Evolutionary conservation across 176 grass and related monocot species (phyloP).

Genomic region (Bothriochloa decipiens): DNA sequence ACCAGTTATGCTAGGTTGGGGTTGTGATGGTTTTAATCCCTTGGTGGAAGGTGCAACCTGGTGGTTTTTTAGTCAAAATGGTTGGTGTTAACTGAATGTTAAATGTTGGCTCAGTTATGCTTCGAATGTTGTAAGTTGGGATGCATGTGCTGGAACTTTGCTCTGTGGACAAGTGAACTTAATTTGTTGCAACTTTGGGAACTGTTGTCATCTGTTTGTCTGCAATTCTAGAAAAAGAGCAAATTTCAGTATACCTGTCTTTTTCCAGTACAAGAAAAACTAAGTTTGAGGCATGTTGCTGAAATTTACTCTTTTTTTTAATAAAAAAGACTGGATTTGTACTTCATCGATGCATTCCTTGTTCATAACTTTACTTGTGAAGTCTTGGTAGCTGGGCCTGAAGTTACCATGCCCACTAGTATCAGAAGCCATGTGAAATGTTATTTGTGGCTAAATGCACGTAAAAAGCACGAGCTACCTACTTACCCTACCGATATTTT

Average conservation of each 20-base stretch:
- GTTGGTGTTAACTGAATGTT: neutral
- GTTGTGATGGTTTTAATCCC: neutral
- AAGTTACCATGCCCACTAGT: neutral
- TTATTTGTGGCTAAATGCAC: neutral
- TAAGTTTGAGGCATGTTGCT: too few relatives aligned
- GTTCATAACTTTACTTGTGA: too few relatives aligned
- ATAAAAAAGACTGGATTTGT: too few relatives aligned
- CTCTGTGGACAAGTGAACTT: neutral
- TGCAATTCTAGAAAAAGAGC: too few relatives aligned
- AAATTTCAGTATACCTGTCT: too few relatives aligned
- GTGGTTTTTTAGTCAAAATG: neutral
- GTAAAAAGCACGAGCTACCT: too few relatives aligned
- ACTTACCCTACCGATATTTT: too few relatives aligned
- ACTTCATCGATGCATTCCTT: too few relatives aligned
- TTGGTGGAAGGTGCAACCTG: neutral
- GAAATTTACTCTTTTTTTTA: neutral
- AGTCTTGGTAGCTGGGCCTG: neutral
- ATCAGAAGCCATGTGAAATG: neutral
- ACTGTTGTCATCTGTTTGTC: neutral
- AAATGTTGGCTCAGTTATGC: neutral
- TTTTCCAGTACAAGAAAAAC: too few relatives aligned
- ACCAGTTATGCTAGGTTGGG: neutral
- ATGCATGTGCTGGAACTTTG: neutral
- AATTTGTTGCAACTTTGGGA: neutral
- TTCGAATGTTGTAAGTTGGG: neutral